Conservation (phyloP, 1,139 yeast species). For the Taphrina populina region DNA sequence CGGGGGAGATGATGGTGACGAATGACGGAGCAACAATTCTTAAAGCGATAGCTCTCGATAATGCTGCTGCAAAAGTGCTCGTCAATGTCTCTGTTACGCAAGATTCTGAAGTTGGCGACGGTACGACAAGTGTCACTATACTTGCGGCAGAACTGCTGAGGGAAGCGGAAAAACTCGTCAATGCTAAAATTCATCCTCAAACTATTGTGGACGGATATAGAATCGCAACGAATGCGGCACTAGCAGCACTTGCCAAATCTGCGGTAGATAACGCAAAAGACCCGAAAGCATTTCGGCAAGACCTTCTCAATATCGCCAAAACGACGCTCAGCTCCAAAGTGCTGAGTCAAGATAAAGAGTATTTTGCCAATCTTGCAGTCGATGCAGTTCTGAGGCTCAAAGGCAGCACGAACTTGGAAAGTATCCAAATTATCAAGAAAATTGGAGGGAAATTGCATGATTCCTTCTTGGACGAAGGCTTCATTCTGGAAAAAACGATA, state of each 20-base stretch:
- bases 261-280: slow-evolving; percentile 62
- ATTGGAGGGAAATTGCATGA: slow-evolving; percentile 90
- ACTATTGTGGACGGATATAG: slow-evolving; percentile 95
- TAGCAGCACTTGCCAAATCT: slow-evolving; percentile 69
- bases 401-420: slow-evolving; percentile 92
- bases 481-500: slow-evolving; percentile 78
- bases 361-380: slow-evolving; percentile 85
- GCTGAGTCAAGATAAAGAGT: slow-evolving; percentile 87
- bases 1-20: slow-evolving; percentile 76
- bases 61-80: slow-evolving; percentile 96
- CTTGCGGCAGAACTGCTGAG: slow-evolving; percentile 85
- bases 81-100: slow-evolving; percentile 96
- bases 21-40: slow-evolving; percentile 98
- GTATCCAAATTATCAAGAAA: slow-evolving; percentile 89
- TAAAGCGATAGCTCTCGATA: slow-evolving; percentile 90
- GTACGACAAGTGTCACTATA: slow-evolving; percentile 97
- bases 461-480: slow-evolving; percentile 85
- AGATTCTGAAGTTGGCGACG: slow-evolving; percentile 98
- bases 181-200: slow-evolving; percentile 94
- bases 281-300: slow-evolving; percentile 65
- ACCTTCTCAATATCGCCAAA: slow-evolving; percentile 80
- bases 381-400: slow-evolving; percentile 89
- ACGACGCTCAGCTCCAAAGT: slow-evolving; percentile 93
- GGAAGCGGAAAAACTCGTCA: slow-evolving; percentile 92
- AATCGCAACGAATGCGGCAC: slow-evolving; percentile 79